These are phyloP conservation scores for Eucalyptus pauciflora DNA, from an alignment of 345 rosid genomes.

Conservation along the genomic window DNA sequence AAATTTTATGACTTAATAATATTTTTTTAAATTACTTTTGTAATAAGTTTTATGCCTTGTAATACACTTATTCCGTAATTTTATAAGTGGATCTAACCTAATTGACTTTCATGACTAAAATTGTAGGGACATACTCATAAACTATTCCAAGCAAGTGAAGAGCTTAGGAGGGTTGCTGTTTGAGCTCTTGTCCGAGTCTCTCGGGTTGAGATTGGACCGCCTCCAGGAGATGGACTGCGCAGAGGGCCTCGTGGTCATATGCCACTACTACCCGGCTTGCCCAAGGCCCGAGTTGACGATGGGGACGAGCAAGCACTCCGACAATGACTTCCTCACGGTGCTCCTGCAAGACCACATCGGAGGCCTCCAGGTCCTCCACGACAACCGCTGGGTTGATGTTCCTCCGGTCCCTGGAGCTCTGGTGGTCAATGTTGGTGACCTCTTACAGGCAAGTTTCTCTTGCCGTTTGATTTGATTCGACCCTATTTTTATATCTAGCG, in stretches of 20 bases:
- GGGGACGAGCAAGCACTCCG: conserved; percentile 34
- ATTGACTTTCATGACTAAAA: not conserved
- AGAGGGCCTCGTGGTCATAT: conserved; percentile 15
- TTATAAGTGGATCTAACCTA: not conserved
- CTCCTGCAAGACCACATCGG: conserved; percentile 51
- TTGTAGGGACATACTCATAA: conserved; percentile 23
- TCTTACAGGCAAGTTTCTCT: conserved; percentile 33
- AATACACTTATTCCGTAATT: not conserved
- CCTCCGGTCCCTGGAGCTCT: conserved; percentile 36
- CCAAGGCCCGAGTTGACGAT: conserved; percentile 46
- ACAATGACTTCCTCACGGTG: conserved; percentile 40
- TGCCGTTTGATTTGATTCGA: not conserved
- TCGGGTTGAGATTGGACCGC: conserved; percentile 25
- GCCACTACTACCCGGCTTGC: conserved; percentile 49
- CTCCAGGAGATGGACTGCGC: conserved; percentile 25
- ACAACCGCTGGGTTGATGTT: conserved; percentile 32
- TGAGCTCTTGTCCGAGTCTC: conserved; percentile 41
- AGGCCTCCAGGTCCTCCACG: conserved; percentile 40
- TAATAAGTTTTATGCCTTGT: too few relatives aligned
- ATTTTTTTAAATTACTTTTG: too few relatives aligned
- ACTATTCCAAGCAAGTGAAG: conserved; percentile 20
- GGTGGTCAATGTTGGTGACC: conserved; percentile 44
- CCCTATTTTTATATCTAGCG: not conserved
- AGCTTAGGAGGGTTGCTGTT: conserved; percentile 17
- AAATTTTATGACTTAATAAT: rapidly evolving